Base-by-base conservation (phyloP, 805 yeast genomes). In the Teunomyces lycoperdinae region DNA sequence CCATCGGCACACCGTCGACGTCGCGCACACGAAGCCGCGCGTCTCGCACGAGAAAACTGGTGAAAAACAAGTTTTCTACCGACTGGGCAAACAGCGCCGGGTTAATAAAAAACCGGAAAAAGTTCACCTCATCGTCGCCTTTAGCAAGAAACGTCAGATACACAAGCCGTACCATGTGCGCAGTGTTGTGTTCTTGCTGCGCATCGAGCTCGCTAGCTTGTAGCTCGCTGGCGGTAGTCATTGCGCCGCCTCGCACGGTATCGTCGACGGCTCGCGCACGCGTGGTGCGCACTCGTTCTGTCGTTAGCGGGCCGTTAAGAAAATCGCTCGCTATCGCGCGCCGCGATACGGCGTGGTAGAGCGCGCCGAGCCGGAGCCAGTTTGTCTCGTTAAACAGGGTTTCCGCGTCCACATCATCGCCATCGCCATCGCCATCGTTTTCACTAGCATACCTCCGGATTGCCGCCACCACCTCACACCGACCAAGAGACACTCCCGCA, bases 51-150 rank as follows among this genome's bases (percentile, higher is more conserved):
- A 92, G 67, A 58, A 91, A 90, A 61, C 96, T 86, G 0, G 88
- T 77, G 58, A 84, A 87, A 58, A 91, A 91, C 57, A 92, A 66
- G 60, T 89, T 89, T 62, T 92, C 97, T 2, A 91, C 83, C 1
- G 90, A 79, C 61, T 85, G 90, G 0, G 86, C 73, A 64, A 85
- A 91, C 5, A 92, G 84, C 11, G 67, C 51, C 0, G 97, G 96
- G 61, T 92, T 83, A 14, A 91, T 70, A 44, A 88, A 78, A 55
- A 87, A 84, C 51, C 74, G 71, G 58, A 80, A 88, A 41, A 90
- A 69, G 46, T 80, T 80, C 7, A 89, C 72, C 14, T 55, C 54
- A 0, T 63, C 65, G 0, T 67, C 68, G 7, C 63, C 60, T 38
- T 66, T 70, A 6, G 53, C 46, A 5, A 51, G 44, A 39, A 81